A percentile compares a stretch with the other conserved stretches of the same genome.
Evolutionary conservation across 495 filamentous ascomycete genomes (phyloP).

Genomic region (Neurospora sp.): DNA sequence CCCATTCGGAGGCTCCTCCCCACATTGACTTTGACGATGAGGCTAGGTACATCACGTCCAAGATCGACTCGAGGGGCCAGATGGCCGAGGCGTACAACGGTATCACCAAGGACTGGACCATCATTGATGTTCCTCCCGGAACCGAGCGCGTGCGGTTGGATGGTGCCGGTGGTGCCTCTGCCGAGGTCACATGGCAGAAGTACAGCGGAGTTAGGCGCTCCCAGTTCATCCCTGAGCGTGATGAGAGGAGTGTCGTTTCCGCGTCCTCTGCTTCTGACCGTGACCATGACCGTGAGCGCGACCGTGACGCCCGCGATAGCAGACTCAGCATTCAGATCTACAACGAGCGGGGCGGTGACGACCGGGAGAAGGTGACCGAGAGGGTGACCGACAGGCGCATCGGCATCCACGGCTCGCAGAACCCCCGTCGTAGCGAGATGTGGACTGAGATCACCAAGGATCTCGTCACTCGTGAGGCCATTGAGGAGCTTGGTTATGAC

Average conservation of each 20-base stretch:
- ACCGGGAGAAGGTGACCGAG: slow-evolving; percentile 35
- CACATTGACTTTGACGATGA: slow-evolving; percentile 41
- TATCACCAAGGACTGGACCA: slow-evolving; percentile 60
- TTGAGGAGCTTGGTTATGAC: slow-evolving; percentile 74
- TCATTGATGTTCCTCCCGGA: slow-evolving; percentile 72
- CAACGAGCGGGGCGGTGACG: slow-evolving; percentile 27
- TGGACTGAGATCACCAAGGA: slow-evolving; percentile 99
- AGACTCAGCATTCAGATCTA: slow-evolving; percentile 36
- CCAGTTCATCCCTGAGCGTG: slow-evolving; percentile 50
- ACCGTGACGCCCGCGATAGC: slow-evolving; percentile 16
- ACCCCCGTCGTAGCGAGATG: slow-evolving; percentile 52
- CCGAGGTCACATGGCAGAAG: slow-evolving; percentile 64
- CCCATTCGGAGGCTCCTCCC: slow-evolving; percentile 38
- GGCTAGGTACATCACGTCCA: slow-evolving; percentile 55
- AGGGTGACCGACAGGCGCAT: slow-evolving; percentile 37
- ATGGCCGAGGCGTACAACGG: slow-evolving; percentile 60
- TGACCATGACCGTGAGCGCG: slow-evolving; percentile 22
- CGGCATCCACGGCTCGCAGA: slow-evolving; percentile 22
- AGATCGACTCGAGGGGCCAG: slow-evolving; percentile 46
- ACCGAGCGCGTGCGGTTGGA: slow-evolving; percentile 68
- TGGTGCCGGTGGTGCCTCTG: slow-evolving; percentile 52
- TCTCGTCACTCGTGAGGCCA: slow-evolving; percentile 76
- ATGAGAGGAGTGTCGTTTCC: slow-evolving; percentile 17
- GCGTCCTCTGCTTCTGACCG: slow-evolving; percentile 21
- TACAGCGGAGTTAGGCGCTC: slow-evolving; percentile 67